Conservation (phyloP, 805 yeast genomes). For the Kodamaea hsintzibuensis region DNA sequence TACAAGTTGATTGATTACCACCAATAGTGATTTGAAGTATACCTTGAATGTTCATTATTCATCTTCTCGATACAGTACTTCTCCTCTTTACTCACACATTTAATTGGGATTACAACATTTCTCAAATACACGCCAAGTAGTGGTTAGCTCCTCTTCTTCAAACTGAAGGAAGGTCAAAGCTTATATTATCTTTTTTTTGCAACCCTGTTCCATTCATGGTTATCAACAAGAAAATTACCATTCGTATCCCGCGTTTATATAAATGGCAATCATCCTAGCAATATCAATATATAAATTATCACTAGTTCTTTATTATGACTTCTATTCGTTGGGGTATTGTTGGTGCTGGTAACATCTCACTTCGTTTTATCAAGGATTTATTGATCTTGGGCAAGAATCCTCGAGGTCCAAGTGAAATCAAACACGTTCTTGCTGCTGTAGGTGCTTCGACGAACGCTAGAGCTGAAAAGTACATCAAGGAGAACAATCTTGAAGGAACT, state of each 20-base stretch:
- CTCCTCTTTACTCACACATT: too few relatives aligned
- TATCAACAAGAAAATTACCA: background rate
- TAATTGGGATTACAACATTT: too few relatives aligned
- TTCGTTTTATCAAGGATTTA: slow-evolving; percentile 43
- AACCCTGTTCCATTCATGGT: slow-evolving; percentile 2
- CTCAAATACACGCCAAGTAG: too few relatives aligned
- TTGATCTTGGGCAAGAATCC: slow-evolving; percentile 23
- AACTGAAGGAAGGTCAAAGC: too few relatives aligned
- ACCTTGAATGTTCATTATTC: too few relatives aligned
- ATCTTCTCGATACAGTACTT: too few relatives aligned
- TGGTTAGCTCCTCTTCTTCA: too few relatives aligned
- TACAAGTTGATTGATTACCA: too few relatives aligned
- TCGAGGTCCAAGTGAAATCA: slow-evolving; percentile 21
- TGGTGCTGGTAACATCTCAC: slow-evolving; percentile 52
- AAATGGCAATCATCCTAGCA: background rate
- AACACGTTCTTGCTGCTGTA: slow-evolving; percentile 38
- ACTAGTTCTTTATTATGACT: background rate
- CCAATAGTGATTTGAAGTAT: too few relatives aligned
- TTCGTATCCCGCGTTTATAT: background rate
- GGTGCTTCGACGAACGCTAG: slow-evolving; percentile 39
- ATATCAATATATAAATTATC: background rate
- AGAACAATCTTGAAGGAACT: slow-evolving; percentile 8
- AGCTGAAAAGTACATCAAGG: slow-evolving; percentile 34
- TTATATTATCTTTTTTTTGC: background rate
- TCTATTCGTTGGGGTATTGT: slow-evolving; percentile 46